A percentile compares a stretch with the other conserved stretches of the same genome.
phyloP scores from a whole-genome alignment of 192 early-diverging fungal genomes.

The Linnemannia exigua region DNA sequence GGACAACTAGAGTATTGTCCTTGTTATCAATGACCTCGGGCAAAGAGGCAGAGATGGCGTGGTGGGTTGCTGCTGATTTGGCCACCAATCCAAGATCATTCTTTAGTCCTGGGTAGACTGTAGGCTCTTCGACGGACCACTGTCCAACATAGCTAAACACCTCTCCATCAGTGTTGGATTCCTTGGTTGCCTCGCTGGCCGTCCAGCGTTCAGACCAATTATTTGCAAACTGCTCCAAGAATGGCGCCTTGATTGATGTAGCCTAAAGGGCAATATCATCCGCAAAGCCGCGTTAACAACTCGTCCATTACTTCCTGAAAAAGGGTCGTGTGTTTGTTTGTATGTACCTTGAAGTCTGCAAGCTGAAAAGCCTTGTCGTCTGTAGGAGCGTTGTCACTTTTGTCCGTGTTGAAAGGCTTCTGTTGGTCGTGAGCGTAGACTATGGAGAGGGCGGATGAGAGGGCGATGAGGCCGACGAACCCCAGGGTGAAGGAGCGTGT shows the following conservation, averaged over 20 bases:
- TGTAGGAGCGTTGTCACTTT: neutral
- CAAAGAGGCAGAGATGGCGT: slow-evolving; percentile 86
- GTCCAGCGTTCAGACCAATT: slow-evolving; percentile 74
- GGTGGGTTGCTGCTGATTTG: slow-evolving; percentile 84
- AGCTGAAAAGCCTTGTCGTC: slow-evolving; percentile 1
- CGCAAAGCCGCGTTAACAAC: no score
- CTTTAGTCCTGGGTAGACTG: slow-evolving; percentile 66
- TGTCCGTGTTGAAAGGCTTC: neutral
- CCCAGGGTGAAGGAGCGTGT: slow-evolving; percentile 20
- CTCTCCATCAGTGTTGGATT: slow-evolving; percentile 80
- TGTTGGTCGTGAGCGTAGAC: slow-evolving; percentile 20
- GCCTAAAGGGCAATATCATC: slow-evolving; percentile 50
- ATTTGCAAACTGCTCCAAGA: slow-evolving; percentile 78
- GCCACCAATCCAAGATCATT: slow-evolving; percentile 85
- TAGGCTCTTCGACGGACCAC: slow-evolving; percentile 83
- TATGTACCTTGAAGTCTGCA: slow-evolving; percentile 20
- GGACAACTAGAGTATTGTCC: slow-evolving; percentile 80
- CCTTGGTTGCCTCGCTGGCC: slow-evolving; percentile 74
- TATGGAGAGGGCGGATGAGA: slow-evolving; percentile 37
- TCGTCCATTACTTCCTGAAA: no score
- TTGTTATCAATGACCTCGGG: slow-evolving; percentile 76
- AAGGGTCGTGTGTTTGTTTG: no score
- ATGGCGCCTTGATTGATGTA: slow-evolving; percentile 69
- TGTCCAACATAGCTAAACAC: slow-evolving; percentile 73
- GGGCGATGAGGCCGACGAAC: slow-evolving; percentile 27